Evolutionary conservation across 306 rosid genomes (phyloP), one percentile per base, ranked within the genome.

Genomic region (Cucurbita ficifolia): DNA sequence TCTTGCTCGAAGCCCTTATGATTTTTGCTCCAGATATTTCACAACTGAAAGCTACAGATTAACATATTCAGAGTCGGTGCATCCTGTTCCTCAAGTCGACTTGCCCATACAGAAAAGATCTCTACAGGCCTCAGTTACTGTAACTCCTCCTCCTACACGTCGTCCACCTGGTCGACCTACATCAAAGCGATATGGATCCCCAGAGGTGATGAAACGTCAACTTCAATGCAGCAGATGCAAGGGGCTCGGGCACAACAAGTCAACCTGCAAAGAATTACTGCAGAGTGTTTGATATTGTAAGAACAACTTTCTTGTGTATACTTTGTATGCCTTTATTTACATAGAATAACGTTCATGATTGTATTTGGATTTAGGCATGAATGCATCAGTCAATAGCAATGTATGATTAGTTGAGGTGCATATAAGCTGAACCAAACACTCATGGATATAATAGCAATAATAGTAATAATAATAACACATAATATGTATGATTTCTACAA

Each of bases 121-220:
- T 77, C 59, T 88, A 63, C 85, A 84, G 71, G 79, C 69, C 43
- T 42, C 83, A 54, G 84, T 89, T 57, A 87, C 90, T 0, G 97
- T 94, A 62, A 90, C 89, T 56, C 98, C 98, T 67, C 98, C 98
- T 70, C 96, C 97, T 49, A 87, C 94, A 13, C 87, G 96, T 45
- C 93, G 98, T 40, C 97, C 98, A 38, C 98, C 97, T 0, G 97
- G 98, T 55, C 85, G 98, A 59, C 97, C 97, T 18, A 85, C 95
- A 10, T 62, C 91, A 6, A 94, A 87, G 81, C 83, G 96, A 80
- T 59, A 82, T 83, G 90, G 85, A 51, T 77, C 88, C 5, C 92
- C 83, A 67, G 96, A 86, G 55, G 67, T 85, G 67, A 81, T 74
- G 70, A 94, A 89, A 83, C 96, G 99, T 64, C 96, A 87, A 55